Conservation (phyloP, 768 basidiomycete genomes). For the Leucosporidium yakuticum region DNA sequence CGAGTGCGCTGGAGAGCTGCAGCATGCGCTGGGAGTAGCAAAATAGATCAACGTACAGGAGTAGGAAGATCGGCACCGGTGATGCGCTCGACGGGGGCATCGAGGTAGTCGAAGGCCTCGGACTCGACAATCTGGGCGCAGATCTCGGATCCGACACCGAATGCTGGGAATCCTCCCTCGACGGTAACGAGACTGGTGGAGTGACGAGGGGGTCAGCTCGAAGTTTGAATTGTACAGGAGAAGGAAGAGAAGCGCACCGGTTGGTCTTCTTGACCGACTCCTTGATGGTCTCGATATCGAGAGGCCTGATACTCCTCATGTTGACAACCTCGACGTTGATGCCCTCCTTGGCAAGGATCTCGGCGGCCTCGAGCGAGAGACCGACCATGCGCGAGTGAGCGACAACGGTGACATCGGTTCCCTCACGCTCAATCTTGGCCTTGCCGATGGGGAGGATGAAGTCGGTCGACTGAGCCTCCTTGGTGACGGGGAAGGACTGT, state of each 20-base stretch:
- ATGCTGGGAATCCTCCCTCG: conserved; percentile 97
- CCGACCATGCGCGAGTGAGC: conserved; percentile 98
- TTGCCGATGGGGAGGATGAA: conserved; percentile 96
- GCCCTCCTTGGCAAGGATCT: conserved; percentile 85
- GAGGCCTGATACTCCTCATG: conserved; percentile 86
- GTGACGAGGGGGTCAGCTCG: not conserved
- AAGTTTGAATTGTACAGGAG: not conserved
- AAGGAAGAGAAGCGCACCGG: conserved; percentile 50
- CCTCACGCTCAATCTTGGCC: conserved; percentile 89
- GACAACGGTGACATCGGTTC: conserved; percentile 88
- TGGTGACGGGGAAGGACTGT: conserved; percentile 89
- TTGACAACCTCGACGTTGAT: conserved; percentile 98
- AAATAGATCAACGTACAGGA: conserved; percentile 66
- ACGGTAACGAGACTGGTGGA: conserved; percentile 73
- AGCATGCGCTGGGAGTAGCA: no score
- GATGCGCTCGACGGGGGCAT: conserved; percentile 94
- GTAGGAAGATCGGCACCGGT: conserved; percentile 96
- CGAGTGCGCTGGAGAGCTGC: no score
- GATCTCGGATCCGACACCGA: conserved; percentile 98
- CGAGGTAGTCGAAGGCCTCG: conserved; percentile 96
- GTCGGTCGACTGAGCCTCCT: conserved; percentile 89
- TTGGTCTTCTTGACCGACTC: conserved; percentile 98
- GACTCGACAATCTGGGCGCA: conserved; percentile 96
- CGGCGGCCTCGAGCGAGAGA: conserved; percentile 89
- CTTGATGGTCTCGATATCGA: conserved; percentile 97